These are phyloP conservation scores for Citrus glauca DNA, from an alignment of 345 rosid genomes.

Conservation along the genomic window DNA sequence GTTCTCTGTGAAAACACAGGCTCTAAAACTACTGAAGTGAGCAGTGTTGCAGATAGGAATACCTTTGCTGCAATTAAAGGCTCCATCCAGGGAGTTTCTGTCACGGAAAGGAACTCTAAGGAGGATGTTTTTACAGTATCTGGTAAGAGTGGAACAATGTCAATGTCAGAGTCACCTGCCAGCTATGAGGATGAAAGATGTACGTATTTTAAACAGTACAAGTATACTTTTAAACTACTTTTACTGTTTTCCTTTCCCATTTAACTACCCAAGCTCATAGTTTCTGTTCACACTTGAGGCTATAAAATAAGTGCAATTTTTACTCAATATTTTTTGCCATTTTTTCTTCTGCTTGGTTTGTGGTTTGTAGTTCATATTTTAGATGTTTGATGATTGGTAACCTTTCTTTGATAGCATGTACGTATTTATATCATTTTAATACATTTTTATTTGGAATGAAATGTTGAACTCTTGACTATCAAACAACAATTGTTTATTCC, in stretches of 20 bases:
- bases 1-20: slow-evolving; percentile 39
- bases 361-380: neutral
- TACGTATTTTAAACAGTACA: slow-evolving; percentile 30
- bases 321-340: neutral
- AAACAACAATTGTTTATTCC: slow-evolving; percentile 23
- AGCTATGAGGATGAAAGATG: slow-evolving; percentile 57
- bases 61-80: slow-evolving; percentile 37
- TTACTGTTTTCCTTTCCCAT: neutral
- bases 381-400: neutral
- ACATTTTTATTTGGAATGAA: neutral
- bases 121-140: slow-evolving; percentile 52
- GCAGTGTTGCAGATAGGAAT: slow-evolving; percentile 39
- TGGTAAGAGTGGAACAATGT: slow-evolving; percentile 44
- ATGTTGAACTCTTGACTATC: slow-evolving; percentile 3
- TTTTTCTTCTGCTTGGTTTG: neutral
- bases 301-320: neutral
- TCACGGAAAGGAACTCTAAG: slow-evolving; percentile 47
- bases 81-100: slow-evolving; percentile 41
- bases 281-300: neutral
- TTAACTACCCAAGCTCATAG: neutral
- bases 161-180: slow-evolving; percentile 48
- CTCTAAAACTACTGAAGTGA: slow-evolving; percentile 42
- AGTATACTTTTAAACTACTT: neutral
- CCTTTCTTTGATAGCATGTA: neutral
- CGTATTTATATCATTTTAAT: neutral